These are phyloP conservation scores for Irpex sp. DNA, from an alignment of 1,284 basidiomycete genomes.

Conservation along the genomic window DNA sequence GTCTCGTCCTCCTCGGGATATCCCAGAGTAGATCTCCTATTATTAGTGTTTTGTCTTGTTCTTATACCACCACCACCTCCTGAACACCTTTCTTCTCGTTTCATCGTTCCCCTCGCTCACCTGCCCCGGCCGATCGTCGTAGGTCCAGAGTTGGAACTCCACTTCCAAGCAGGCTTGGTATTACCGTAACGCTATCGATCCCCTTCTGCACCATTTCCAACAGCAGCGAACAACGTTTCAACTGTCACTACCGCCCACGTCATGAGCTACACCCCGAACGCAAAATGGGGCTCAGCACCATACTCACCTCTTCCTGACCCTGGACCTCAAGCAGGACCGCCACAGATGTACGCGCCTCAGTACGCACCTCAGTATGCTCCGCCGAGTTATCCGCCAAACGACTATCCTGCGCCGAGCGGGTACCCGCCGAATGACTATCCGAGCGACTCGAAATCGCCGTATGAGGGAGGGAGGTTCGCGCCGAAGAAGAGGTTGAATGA, in stretches of 20 bases:
- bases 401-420: background rate
- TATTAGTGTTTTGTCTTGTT: background rate
- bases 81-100: background rate
- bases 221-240: background rate
- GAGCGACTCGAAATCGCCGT: slow-evolving; percentile 47
- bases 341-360: slow-evolving; percentile 5
- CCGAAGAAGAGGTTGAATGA: slow-evolving; percentile 70
- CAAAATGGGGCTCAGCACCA: background rate
- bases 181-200: background rate
- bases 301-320: background rate
- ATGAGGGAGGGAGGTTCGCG: slow-evolving; percentile 61
- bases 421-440: slow-evolving; percentile 3
- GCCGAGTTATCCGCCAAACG: slow-evolving; percentile 5
- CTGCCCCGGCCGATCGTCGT: background rate
- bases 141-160: background rate
- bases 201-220: background rate
- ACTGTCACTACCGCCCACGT: background rate
- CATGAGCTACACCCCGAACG: slow-evolving; percentile 13
- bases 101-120: background rate
- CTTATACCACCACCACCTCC: background rate
- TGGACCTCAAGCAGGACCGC: slow-evolving; percentile 7
- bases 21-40: background rate
- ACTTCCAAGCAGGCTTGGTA: slow-evolving; percentile 2
- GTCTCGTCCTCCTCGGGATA: background rate
- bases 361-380: slow-evolving; percentile 15